phyloP scores from a whole-genome alignment of 305 asterid genomes.

The Solanum aculeatissimum region DNA sequence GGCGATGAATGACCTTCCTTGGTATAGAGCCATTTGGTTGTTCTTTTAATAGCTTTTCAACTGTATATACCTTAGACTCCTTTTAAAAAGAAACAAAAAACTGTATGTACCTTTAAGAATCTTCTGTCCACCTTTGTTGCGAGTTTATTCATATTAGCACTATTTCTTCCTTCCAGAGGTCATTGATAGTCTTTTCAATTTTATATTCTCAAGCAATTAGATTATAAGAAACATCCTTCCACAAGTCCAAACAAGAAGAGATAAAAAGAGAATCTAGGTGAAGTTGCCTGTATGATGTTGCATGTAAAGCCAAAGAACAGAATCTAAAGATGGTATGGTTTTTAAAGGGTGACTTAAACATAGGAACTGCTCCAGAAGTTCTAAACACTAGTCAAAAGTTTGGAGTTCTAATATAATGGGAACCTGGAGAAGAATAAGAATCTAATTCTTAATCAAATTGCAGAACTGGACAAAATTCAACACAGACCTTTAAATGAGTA shows the following conservation, averaged over 20 bases:
- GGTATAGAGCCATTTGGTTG: neutral
- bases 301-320: no score
- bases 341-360: neutral
- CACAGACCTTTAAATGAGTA: no score
- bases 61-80: neutral
- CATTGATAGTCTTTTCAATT: neutral
- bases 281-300: no score
- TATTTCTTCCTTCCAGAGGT: neutral
- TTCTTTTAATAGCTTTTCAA: no score
- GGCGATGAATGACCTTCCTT: neutral
- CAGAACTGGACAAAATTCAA: no score
- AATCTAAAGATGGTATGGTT: neutral
- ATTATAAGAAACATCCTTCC: neutral
- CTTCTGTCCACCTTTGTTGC: neutral
- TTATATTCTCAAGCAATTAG: neutral
- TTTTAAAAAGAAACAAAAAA: neutral
- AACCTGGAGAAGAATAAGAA: no score
- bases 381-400: neutral
- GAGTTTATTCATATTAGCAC: neutral
- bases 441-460: no score
- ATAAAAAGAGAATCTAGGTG: neutral
- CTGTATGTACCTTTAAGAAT: neutral
- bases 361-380: neutral
- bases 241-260: neutral
- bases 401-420: no score